Evolutionary conservation across 495 filamentous ascomycete species (phyloP), one percentile per base, ranked within the genome.

Genomic region (Penicillium angulare): DNA sequence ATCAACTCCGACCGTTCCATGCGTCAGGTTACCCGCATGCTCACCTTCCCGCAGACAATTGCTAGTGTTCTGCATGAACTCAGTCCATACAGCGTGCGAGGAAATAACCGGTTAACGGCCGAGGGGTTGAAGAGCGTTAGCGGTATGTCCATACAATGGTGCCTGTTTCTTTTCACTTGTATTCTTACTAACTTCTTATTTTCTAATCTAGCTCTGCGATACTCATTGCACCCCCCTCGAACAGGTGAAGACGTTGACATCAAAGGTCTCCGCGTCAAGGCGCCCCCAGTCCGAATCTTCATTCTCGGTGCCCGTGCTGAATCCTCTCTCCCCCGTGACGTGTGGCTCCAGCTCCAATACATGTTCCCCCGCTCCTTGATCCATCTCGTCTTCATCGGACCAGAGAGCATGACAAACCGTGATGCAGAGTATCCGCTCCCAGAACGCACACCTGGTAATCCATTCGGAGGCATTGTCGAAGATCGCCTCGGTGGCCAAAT

Each of bases 251-350:
- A 87, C 29, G 65, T 70, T 43, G 84, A 83, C 50, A 82, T 96
- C 43, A 86, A 88, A 66, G 87, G 87, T 40, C 79, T 97, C 18
- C 85, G 89, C 16, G 79, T 87, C 32, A 87, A 83, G 59, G 85
- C 95, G 3, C 93, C 93, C 5, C 86, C 93, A 1, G 82, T 96
- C 24, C 87, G 93, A 17, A 75, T 99, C 47, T 99, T 99, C 69
- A 86, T 97, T 40, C 82, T 99, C 7, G 93, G 93, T 32, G 93
- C 93, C 3, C 91, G 93, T 16, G 95, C 93, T 24, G 93, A 99
- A 66, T 96, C 93, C 16, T 96, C 91, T 12, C 83, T 97, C 2
- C 93, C 93, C 8, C 86, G 95, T 34, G 86, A 95, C 52, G 88
- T 90, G 35, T 99, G 93, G 93, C 74, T 92, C 16, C 93, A 99